Conservation (phyloP, 2,329 filamentous ascomycete genomes). For the Laburnicola sp. region DNA sequence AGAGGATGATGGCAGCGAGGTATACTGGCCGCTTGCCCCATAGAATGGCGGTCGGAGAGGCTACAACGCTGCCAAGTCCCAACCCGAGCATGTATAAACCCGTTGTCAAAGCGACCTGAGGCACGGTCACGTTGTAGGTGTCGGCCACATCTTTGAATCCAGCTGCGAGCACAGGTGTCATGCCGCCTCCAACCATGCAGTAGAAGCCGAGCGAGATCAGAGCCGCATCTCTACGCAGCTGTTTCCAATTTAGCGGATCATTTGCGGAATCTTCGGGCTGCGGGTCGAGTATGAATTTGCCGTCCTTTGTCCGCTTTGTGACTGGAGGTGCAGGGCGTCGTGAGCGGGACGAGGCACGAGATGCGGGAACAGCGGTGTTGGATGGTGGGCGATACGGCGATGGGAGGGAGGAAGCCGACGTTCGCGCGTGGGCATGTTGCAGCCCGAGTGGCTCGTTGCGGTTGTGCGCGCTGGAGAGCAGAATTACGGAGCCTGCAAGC, state of each 20-base stretch:
- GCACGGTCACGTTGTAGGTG: conserved; percentile 66
- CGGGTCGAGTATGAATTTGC: conserved; percentile 82
- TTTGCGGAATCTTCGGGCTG: conserved; percentile 90
- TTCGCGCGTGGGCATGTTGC: conserved; percentile 64
- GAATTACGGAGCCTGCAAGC: conserved; percentile 60
- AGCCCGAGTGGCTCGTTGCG: conserved; percentile 66
- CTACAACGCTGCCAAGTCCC: conserved; percentile 79
- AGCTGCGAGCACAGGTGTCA: conserved; percentile 86
- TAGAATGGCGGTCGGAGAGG: conserved; percentile 87
- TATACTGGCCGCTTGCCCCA: conserved; percentile 92
- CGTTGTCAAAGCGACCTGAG: conserved; percentile 81
- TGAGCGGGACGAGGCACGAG: conserved; percentile 30
- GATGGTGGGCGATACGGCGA: conserved; percentile 27
- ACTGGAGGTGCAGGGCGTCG: conserved; percentile 28
- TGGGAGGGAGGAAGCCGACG: conserved; percentile 58
- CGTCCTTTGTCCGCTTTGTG: conserved; percentile 79
- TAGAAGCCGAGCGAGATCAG: conserved; percentile 85
- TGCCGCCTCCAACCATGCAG: conserved; percentile 90
- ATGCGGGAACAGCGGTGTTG: conserved; percentile 24
- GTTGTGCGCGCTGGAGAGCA: conserved; percentile 59
- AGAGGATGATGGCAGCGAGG: conserved; percentile 74
- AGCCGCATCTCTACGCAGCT: conserved; percentile 77
- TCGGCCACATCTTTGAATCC: conserved; percentile 81
- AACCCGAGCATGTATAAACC: conserved; percentile 94
- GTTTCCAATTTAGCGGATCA: conserved; percentile 90